Evolutionary conservation across 2,329 filamentous ascomycete genomes (phyloP).

Genomic region (Paraconiothyrium sp.): DNA sequence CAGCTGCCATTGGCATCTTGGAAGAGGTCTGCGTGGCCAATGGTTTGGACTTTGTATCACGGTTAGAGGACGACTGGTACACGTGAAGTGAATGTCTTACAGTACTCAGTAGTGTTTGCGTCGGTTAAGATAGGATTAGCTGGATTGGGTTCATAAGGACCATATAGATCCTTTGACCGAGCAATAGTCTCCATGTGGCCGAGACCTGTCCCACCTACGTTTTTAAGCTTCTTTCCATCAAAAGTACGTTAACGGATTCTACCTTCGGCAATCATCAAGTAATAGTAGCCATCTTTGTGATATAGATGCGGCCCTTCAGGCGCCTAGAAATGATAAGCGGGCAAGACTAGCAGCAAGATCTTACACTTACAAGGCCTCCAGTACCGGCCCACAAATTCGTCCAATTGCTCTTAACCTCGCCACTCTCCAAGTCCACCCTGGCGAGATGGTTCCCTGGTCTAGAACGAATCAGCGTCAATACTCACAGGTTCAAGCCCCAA

Average conservation of each 20-base stretch:
- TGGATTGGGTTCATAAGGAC: constrained; percentile 49
- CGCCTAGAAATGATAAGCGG: constrained; percentile 18
- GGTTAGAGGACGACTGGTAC: neutral
- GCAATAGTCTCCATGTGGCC: constrained; percentile 51
- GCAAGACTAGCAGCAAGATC: neutral
- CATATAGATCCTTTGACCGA: constrained; percentile 44
- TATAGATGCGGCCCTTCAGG: constrained; percentile 53
- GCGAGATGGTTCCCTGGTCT: constrained; percentile 40
- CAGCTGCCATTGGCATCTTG: constrained; percentile 36
- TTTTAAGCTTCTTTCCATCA: constrained; percentile 33
- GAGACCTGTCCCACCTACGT: constrained; percentile 44
- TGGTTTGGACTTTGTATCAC: constrained; percentile 30
- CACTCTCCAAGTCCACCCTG: constrained; percentile 45
- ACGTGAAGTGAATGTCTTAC: constrained; percentile 26
- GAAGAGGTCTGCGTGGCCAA: constrained; percentile 41
- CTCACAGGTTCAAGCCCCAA: neutral
- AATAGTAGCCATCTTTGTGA: constrained; percentile 44
- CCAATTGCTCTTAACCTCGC: constrained; percentile 29
- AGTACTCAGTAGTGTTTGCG: constrained; percentile 50
- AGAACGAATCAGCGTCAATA: constrained; percentile 2
- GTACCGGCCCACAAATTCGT: constrained; percentile 50
- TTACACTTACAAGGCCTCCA: constrained; percentile 32
- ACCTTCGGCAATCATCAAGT: constrained; percentile 49
- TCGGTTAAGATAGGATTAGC: constrained; percentile 53
- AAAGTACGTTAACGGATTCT: constrained; percentile 40